Conservation (phyloP, 2,329 filamentous ascomycete genomes). For the Cordyceps fumosorosea region DNA sequence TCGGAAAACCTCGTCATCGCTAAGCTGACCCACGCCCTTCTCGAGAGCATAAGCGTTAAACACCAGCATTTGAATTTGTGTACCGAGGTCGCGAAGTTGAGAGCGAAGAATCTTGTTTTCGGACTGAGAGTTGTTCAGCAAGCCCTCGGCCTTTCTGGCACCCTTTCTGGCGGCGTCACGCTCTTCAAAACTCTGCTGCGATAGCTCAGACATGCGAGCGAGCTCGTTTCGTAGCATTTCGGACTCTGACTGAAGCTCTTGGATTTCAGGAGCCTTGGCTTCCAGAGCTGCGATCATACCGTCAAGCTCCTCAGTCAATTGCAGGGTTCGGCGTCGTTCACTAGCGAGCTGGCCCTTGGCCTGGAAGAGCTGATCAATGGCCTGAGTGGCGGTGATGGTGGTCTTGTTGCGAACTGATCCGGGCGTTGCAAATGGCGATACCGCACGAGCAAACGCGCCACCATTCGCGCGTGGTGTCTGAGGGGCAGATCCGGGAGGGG, state of each 20-base stretch:
- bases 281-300: slow-evolving; percentile 82
- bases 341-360: slow-evolving; percentile 66
- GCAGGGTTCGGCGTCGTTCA: slow-evolving; percentile 67
- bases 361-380: slow-evolving; percentile 58
- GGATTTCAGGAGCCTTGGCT: slow-evolving; percentile 77
- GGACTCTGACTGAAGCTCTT: slow-evolving; percentile 77
- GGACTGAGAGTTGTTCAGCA: slow-evolving; percentile 54
- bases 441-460: slow-evolving; percentile 43
- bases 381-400: slow-evolving; percentile 53
- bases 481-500: slow-evolving; percentile 42
- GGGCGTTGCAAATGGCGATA: slow-evolving; percentile 57
- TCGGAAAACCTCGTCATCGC: slow-evolving; percentile 64
- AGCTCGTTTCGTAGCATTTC: slow-evolving; percentile 74
- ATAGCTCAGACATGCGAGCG: slow-evolving; percentile 74
- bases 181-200: slow-evolving; percentile 75
- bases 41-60: slow-evolving; percentile 80
- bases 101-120: slow-evolving; percentile 77
- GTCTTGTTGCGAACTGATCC: slow-evolving; percentile 50
- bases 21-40: slow-evolving; percentile 67
- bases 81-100: slow-evolving; percentile 81
- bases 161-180: slow-evolving; percentile 73
- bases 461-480: slow-evolving; percentile 58
- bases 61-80: slow-evolving; percentile 83
- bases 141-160: slow-evolving; percentile 69
- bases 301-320: slow-evolving; percentile 71